Evolutionary conservation across 1,284 basidiomycete genomes (phyloP), one percentile per base, ranked within the genome.

Genomic region (Ustilago sp.): DNA sequence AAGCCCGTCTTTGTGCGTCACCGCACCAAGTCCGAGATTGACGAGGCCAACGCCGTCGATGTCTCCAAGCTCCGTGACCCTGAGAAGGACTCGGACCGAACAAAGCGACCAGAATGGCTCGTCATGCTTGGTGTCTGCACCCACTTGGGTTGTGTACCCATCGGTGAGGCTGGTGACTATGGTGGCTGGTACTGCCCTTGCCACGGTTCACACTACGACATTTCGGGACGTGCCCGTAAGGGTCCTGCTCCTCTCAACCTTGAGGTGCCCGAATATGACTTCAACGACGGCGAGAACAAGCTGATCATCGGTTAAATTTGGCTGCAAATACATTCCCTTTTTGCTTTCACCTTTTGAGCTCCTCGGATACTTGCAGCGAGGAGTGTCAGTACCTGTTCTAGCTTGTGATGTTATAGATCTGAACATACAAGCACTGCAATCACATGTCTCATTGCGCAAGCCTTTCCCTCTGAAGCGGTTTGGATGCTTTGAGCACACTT

Each of bases 1-100:
- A 99, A 99, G 90, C 97, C 97, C 80, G 96, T 99, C 69, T 99
- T 99, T 89, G 94, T 99, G 87, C 92, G 97, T 82, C 96, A 99
- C 89, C 92, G 97, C 84, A 99, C 97, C 32, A 86, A 90, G 67
- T 90, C 90, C 64, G 97, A 99, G 89, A 94, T 99, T 82, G 91
- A 94, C 77, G 97, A 99, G 89, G 97, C 97, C 67, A 92, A 94
- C 87, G 84, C 87, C 59, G 89, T 91, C 64, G 92, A 98, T 87
- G 91, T 95, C 91, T 93, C 93, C 89, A 84, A 89, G 57, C 89
- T 99, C 79, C 91, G 97, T 81, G 97, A 99, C 87, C 97, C 97
- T 61, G 90, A 99, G 89, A 89, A 90, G 68, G 97, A 99, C 86
- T 92, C 94, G 84, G 90, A 90, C 63, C 91, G 97, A 77, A 90